phyloP scores from a whole-genome alignment of 148 eudicot species.

The Rhododendron henanense region DNA sequence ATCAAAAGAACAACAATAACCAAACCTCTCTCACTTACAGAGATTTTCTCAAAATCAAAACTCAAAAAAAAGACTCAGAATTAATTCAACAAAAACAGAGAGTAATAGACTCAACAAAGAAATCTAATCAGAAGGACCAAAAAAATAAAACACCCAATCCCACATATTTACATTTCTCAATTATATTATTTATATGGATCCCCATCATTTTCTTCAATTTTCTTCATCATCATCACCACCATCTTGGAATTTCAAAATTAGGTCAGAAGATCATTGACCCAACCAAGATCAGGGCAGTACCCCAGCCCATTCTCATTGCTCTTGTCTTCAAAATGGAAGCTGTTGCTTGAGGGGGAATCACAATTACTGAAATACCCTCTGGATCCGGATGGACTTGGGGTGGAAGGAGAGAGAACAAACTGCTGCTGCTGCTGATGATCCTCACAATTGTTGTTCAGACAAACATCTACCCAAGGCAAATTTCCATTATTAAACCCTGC shows the following conservation, averaged over 20 bases:
- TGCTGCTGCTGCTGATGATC: slow-evolving; percentile 16
- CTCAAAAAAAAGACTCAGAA: background rate
- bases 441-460: slow-evolving; percentile 25
- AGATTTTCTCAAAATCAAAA: background rate
- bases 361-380: slow-evolving; percentile 21
- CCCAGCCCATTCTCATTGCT: slow-evolving; percentile 18
- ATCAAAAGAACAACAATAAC: background rate
- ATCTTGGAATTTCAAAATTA: background rate
- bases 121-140: background rate
- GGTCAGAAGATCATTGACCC: slow-evolving; percentile 82
- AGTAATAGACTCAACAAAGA: background rate
- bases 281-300: slow-evolving; percentile 66
- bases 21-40: background rate
- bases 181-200: slow-evolving; percentile 8
- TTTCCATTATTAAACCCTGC: background rate
- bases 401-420: slow-evolving; percentile 39
- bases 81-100: background rate
- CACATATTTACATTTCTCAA: background rate
- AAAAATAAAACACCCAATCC: background rate
- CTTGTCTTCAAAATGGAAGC: slow-evolving; percentile 22
- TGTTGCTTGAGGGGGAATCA: slow-evolving; percentile 17
- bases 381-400: slow-evolving; percentile 20
- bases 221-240: background rate
- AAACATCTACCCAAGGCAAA: slow-evolving; percentile 54
- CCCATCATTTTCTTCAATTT: background rate